Percentiles rank a stretch among this genome's conserved stretches.
Evolutionary conservation across 208 protist genomes (phyloP).

Genomic region (Trichomonas gallinae): DNA sequence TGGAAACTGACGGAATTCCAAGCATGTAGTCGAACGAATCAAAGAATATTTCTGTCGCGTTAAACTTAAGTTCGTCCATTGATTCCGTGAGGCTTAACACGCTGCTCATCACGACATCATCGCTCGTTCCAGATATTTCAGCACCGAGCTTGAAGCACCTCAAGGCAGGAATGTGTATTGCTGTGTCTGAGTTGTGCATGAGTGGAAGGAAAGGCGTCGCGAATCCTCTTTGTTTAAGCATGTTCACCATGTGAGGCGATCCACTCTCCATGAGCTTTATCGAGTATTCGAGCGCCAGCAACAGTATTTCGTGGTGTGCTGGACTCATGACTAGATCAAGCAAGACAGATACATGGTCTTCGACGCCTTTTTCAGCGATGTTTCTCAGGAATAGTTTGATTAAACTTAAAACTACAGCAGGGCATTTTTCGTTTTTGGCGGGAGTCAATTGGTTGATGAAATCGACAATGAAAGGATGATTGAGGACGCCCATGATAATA

Average conservation of each 20-base stretch:
- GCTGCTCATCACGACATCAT: background rate
- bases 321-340: background rate
- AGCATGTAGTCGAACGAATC: background rate
- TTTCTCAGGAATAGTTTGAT: background rate
- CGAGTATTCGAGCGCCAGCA: background rate
- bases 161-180: background rate
- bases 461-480: background rate
- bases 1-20: background rate
- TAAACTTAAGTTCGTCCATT: background rate
- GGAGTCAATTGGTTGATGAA: background rate
- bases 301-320: background rate
- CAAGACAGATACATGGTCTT: background rate
- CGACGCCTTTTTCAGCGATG: background rate
- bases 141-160: background rate
- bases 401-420: background rate
- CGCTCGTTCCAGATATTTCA: background rate
- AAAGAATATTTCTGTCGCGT: background rate
- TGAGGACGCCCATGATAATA: background rate
- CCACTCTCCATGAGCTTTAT: background rate
- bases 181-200: background rate
- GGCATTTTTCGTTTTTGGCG: background rate
- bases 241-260: background rate
- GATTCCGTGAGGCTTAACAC: background rate
- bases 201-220: background rate
- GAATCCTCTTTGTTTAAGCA: background rate